A percentile compares a stretch with the other conserved stretches of the same genome.
Conservation (phyloP, 768 basidiomycete species). For the Collybia sordida region DNA sequence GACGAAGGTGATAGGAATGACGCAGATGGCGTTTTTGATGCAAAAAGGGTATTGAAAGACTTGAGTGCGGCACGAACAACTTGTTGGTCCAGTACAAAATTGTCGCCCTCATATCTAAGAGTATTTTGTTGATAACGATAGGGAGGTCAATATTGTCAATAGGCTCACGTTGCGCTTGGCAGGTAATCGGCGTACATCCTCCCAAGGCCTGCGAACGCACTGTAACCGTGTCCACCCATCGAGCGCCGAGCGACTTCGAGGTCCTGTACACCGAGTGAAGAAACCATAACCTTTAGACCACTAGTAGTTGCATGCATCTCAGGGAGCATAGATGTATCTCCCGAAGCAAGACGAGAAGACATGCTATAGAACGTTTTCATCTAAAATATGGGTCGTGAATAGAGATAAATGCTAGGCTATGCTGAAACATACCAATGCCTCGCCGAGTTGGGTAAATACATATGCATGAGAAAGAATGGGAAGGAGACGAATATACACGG, state of each 20-base stretch:
- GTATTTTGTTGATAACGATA: too few relatives aligned
- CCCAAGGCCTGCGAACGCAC: slow-evolving; percentile 66
- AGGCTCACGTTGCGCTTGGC: slow-evolving; percentile 59
- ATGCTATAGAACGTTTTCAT: slow-evolving; percentile 48
- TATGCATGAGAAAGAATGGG: slow-evolving; percentile 70
- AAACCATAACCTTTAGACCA: slow-evolving; percentile 64
- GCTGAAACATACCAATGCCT: slow-evolving; percentile 45
- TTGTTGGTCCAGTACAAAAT: slow-evolving; percentile 74
- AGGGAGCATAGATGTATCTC: slow-evolving; percentile 62
- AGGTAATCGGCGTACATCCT: slow-evolving; percentile 63
- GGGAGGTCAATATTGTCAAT: not conserved
- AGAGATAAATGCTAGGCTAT: not conserved
- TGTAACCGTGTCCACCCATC: slow-evolving; percentile 80
- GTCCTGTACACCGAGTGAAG: slow-evolving; percentile 51
- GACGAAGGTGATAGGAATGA: slow-evolving; percentile 45
- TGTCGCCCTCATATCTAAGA: slow-evolving; percentile 73
- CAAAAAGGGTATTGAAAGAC: slow-evolving; percentile 39
- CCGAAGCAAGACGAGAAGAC: slow-evolving; percentile 45
- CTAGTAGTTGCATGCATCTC: slow-evolving; percentile 73
- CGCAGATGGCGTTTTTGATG: slow-evolving; percentile 22
- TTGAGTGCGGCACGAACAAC: slow-evolving; percentile 73
- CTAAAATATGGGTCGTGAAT: slow-evolving; percentile 26
- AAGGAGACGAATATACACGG: slow-evolving; percentile 68
- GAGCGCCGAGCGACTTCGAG: slow-evolving; percentile 66
- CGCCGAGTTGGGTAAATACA: slow-evolving; percentile 65